Evolutionary conservation across 139 green algal species (phyloP).

Genomic region (Volvox africanus): DNA sequence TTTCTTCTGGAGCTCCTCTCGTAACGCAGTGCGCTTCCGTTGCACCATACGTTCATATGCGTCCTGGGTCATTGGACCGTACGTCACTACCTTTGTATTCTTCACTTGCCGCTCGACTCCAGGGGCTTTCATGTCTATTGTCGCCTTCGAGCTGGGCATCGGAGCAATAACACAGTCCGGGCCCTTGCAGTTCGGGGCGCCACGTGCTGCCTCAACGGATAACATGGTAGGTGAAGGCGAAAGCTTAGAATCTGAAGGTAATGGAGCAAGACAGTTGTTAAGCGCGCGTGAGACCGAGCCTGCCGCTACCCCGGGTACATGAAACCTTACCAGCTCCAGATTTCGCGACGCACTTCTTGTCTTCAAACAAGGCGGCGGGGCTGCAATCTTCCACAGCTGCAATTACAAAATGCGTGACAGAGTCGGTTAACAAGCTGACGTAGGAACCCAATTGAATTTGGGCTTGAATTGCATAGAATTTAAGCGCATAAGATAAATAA

Average conservation of each 20-base stretch:
- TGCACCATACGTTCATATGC: neutral
- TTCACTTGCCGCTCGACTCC: neutral
- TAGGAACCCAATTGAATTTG: neutral
- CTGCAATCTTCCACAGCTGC: neutral
- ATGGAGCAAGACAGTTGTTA: neutral
- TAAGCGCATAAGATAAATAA: neutral
- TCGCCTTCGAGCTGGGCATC: neutral
- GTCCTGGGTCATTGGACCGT: slow-evolving; percentile 13
- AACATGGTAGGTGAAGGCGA: neutral
- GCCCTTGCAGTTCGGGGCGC: neutral
- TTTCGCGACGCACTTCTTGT: neutral
- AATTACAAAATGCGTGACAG: neutral
- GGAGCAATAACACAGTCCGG: neutral
- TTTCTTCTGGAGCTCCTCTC: neutral
- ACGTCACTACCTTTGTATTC: neutral
- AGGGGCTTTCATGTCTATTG: neutral
- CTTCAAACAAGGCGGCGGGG: neutral
- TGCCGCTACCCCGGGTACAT: neutral
- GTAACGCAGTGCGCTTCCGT: neutral
- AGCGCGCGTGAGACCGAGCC: neutral
- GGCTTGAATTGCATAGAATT: neutral
- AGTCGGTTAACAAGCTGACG: neutral
- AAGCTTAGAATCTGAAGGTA: neutral
- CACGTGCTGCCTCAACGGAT: neutral
- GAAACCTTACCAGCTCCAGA: neutral